Conservation (phyloP, 768 basidiomycete species). For the Tylopilus rubrobrunneus region DNA sequence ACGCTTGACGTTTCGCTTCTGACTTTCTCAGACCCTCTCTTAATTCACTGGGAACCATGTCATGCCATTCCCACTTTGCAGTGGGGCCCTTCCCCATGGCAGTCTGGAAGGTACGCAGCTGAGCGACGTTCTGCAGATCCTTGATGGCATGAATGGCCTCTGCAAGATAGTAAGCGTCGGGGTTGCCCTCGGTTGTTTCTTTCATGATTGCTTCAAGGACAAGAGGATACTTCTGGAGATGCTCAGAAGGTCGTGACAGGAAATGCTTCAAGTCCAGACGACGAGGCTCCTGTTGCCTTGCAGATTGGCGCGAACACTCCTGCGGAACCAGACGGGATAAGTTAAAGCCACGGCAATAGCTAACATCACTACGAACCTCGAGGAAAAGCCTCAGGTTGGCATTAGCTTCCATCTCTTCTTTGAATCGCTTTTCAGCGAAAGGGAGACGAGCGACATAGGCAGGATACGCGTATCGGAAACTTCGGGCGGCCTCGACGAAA, state of each 20-base stretch:
- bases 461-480: constrained; percentile 85
- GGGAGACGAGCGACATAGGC: constrained; percentile 83
- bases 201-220: constrained; percentile 81
- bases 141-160: constrained; percentile 84
- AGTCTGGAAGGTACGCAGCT: constrained; percentile 85
- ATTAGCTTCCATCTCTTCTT: constrained; percentile 82
- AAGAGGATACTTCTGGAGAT: constrained; percentile 69
- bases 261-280: constrained; percentile 62
- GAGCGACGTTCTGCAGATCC: constrained; percentile 74
- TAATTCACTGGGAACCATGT: constrained; percentile 70
- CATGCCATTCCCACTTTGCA: constrained; percentile 87
- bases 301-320: constrained; percentile 41
- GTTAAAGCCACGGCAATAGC: not conserved
- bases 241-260: constrained; percentile 57
- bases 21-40: constrained; percentile 60
- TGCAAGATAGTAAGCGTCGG: constrained; percentile 77
- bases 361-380: constrained; percentile 50
- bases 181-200: constrained; percentile 76
- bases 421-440: constrained; percentile 79
- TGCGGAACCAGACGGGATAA: not conserved
- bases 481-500: constrained; percentile 80
- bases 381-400: constrained; percentile 79
- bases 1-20: constrained; percentile 84
- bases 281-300: constrained; percentile 50
- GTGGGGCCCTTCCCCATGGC: constrained; percentile 81